Base-by-base conservation (phyloP, 257 asterid species). In the Rehmannia glutinosa region DNA sequence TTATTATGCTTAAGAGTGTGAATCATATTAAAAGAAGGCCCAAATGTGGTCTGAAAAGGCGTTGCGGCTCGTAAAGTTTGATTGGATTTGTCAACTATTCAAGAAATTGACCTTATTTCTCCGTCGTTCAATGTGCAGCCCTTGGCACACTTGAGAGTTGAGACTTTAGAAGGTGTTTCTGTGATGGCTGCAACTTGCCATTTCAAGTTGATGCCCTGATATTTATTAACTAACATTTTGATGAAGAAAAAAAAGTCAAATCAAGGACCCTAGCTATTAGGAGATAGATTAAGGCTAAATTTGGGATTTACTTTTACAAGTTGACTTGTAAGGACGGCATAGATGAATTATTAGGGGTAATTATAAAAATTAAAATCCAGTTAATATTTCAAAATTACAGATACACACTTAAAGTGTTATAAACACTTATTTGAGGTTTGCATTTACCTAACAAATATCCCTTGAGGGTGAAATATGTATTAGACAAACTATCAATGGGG, bases 31-130 rank as follows among this genome's bases (percentile, higher is more conserved):
- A 25, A 19, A 6, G 24, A 27, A 13, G 71, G 57, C 73, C 30
- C 52, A 43, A 70, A 30, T 3, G 2, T 51, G 32, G 13, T 25
- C 32, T 57, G 70, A 73, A 73, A 77, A 58, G 82, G 70, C 68
- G 68, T 53, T 16, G 24, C 71, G 53, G 64, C 74, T 71, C 24
- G 53, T 32, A 50, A 66, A 33, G 23, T 39, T 13, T 19, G 36
- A 55, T 53, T 35, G 36, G 70, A 36, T 30, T 12, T n/a, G 70
- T 73, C 71, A 69, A 63, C 46, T 59, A 6, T 23, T 53, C n/a
- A n/a, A n/a, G n/a, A n/a, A n/a, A n/a, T n/a, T n/a, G n/a, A n/a
- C n/a, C n/a, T n/a, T n/a, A n/a, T n/a, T n/a, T n/a, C n/a, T n/a
- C n/a, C n/a, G n/a, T n/a, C n/a, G n/a, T n/a, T n/a, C n/a, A n/a